Base-by-base conservation (phyloP, 768 basidiomycete genomes). In the Clitopilus hobsonii region DNA sequence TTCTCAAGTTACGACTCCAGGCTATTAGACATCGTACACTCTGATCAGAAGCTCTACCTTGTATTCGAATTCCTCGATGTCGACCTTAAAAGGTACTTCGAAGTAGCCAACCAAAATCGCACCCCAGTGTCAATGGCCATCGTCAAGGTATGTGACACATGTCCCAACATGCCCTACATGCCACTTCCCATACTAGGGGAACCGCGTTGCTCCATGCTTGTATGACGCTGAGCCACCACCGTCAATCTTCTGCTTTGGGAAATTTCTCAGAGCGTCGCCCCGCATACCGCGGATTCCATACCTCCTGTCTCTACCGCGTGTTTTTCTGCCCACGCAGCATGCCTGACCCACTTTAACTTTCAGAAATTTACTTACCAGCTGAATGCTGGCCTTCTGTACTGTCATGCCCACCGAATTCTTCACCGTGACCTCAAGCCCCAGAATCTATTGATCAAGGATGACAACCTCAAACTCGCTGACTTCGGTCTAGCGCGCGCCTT, bases 1-100 rank as follows among this genome's bases (percentile, higher is more conserved):
- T n/a, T n/a, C n/a, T n/a, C n/a, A n/a, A n/a, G n/a, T n/a, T n/a
- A n/a, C n/a, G n/a, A n/a, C n/a, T 62, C 20, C 63, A 98, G 97
- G 69, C 77, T 98, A 58, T 77, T 97, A 52, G 95, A 99, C 71
- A 97, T 98, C 61, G 92, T 98, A 3, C 96, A 98, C 67, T 89
- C 89, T 11, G 97, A 99, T 70, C 88, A 94, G 71, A 97, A 97
- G 70, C 82, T 99, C 27, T 99, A 95, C 73, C 86, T 99, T 56
- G 97, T 99, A 28, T 97, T 94, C 67, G 97, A 99, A 72, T 98
- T 94, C 71, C 80, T 99, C 54, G 95, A 99, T 66, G 87, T 95
- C 55, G 97, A 99, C 72, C 74, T 99, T 58, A 99, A 99, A 71
- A 82, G 90, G 28, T 99, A 95, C 72, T 98, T 98, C 83, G 97